Evolutionary conservation across 805 yeast species (phyloP), one percentile per base, ranked within the genome.

Genomic region (Saccharomycodes ludwigii): DNA sequence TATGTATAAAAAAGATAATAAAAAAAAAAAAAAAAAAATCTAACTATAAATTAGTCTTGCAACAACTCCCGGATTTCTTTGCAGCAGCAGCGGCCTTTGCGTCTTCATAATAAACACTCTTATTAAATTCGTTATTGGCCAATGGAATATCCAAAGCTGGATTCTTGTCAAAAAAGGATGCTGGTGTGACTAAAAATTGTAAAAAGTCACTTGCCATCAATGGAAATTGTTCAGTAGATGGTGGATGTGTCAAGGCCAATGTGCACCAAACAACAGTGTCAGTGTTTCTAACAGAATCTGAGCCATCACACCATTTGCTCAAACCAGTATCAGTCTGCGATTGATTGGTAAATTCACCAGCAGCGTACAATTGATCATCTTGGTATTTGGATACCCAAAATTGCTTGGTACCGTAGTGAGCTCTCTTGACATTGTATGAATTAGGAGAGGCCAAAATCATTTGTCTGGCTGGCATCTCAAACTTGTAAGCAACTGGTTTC

Each of bases 311-410:
- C 78, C 85, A 81, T 26, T 54, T 63, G 22, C 73, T 76, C 32
- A 81, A 51, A 50, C 91, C 93, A 17, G 79, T 69, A 53, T 79
- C 91, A 3, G 28, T 47, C 36, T 67, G 66, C 11, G 86, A 77
- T 59, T 80, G 93, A 56, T 80, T 81, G 39, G 93, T 80, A 64
- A 80, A 79, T 52, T 78, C 86, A 54, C 93, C 93, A 37, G 85
- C 86, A 31, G 86, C 84, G 42, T 64, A 80, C 44, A 77, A 55
- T 57, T 78, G 72, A 49, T 76, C 66, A 50, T 81, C 91, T 39
- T 61, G 60, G 59, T 78, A 76, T 54, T 78, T 79, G 42, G 88
- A 76, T 42, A 78, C 85, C 86, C 88, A 80, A 41, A 80, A 56
- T 52, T 77, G 88, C 52, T 80, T 66, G 15, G 86, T 77, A 24